These are phyloP conservation scores for Trifolium subterraneum DNA, from an alignment of 306 rosid genomes.

Conservation along the genomic window DNA sequence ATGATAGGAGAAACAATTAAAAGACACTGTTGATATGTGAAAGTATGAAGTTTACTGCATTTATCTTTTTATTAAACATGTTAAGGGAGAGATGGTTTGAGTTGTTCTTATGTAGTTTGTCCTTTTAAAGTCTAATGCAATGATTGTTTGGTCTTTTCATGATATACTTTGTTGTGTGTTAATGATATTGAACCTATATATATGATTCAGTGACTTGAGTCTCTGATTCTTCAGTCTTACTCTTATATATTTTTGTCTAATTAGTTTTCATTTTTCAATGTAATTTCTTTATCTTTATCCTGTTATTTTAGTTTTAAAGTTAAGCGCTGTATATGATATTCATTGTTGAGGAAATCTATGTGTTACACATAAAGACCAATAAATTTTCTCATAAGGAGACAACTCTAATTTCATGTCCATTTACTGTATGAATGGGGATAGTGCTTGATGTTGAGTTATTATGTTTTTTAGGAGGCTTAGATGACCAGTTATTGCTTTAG, in stretches of 20 bases:
- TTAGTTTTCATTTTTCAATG: not conserved
- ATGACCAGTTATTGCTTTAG: too few relatives aligned
- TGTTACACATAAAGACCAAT: slow-evolving; percentile 3
- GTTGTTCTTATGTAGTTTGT: slow-evolving; percentile 5
- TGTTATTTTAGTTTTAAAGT: not conserved
- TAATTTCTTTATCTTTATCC: slow-evolving; percentile 6
- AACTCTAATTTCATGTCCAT: not conserved
- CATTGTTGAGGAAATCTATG: not conserved
- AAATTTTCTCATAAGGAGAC: slow-evolving; percentile 17
- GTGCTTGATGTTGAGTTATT: too few relatives aligned
- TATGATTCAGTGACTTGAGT: slow-evolving; percentile 6
- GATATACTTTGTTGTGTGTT: slow-evolving; percentile 9
- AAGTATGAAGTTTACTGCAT: not conserved
- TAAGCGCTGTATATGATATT: not conserved
- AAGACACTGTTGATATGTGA: not conserved
- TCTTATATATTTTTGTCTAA: not conserved
- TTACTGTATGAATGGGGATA: too few relatives aligned
- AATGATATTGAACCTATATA: not conserved
- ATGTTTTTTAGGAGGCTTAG: too few relatives aligned
- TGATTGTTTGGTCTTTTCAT: slow-evolving; percentile 8
- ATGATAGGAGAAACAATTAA: slow-evolving; percentile 1
- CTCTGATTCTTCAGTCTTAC: not conserved
- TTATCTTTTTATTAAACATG: slow-evolving; percentile 19
- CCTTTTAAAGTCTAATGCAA: not conserved
- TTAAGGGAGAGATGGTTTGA: not conserved